Evolutionary conservation across 495 filamentous ascomycete species (phyloP), one percentile per base, ranked within the genome.

Genomic region (Staphylotrichum longicolle): DNA sequence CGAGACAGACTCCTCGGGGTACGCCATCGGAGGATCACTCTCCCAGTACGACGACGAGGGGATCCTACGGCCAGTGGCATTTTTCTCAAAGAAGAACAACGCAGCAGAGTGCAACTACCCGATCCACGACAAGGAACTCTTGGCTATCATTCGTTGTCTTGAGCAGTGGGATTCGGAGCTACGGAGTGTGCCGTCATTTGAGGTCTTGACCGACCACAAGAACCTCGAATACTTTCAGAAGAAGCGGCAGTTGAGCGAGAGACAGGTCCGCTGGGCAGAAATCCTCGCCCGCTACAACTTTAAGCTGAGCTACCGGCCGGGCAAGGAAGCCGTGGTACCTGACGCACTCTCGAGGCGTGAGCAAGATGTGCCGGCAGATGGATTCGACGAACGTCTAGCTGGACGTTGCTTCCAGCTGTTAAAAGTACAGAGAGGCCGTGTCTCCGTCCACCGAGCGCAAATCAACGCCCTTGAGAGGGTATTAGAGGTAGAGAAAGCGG

Each of bases 51-150:
- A 7, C 7, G 34, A 51, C 46, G 45, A 50, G 27, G 45, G 33
- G 1, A 9, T 39, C 11, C n/a, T 50, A 32, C 37, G 37, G 37
- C 53, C 48, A 0, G 2, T 58, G 1, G 54, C 48, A 8, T 69
- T 50, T 41, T 66, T 52, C 27, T 69, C 57, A 0, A 60, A 66
- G 30, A 63, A 48, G 35, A 39, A 63, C n/a, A 46, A 30, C 2
- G 37, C 8, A 20, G 20, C 39, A 1, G 54, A 66, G 41, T 39
- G 44, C 7, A 69, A 72, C 48, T 72, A 72, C 52, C 6, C 32
- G 3, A 70, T 67, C 7, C 57, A 70, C 30, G 54, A 70, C 46
- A 72, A 70, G 20, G 52, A 62, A 35, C 40, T 61, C 3, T 40
- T 64, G 15, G 32, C 44, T 10, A 49, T 63, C 41, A 50, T 66